These are phyloP conservation scores for Rhizophora mangle DNA, from an alignment of 345 rosid genomes.

Conservation along the genomic window DNA sequence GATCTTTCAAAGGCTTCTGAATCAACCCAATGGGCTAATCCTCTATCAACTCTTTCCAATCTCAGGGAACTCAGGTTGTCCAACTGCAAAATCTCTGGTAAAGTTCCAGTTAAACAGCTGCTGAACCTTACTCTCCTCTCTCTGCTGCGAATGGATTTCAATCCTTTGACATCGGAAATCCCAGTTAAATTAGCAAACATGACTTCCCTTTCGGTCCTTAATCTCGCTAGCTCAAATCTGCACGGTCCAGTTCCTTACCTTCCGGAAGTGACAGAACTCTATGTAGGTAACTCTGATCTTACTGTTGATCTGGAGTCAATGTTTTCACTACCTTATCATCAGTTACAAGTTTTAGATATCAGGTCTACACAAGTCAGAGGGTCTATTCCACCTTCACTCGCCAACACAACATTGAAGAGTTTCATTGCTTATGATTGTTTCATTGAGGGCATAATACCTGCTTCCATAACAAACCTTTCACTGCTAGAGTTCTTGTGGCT, in stretches of 20 bases:
- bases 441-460: conserved; percentile 20
- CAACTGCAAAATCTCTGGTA: conserved; percentile 16
- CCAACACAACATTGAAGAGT: conserved; percentile 10
- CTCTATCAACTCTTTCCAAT: conserved; percentile 19
- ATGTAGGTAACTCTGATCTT: conserved; percentile 3
- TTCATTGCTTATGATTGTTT: conserved; percentile 14
- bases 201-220: conserved; percentile 19
- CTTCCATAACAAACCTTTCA: conserved; percentile 19
- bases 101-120: conserved; percentile 10
- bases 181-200: conserved; percentile 22
- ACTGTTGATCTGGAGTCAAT: conserved; percentile 15
- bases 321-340: conserved; percentile 22
- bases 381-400: conserved; percentile 19
- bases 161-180: conserved; percentile 14
- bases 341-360: conserved; percentile 13
- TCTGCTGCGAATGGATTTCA: conserved; percentile 17
- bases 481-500: background rate
- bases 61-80: conserved; percentile 18
- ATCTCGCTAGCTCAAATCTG: conserved; percentile 11
- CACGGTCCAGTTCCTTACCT: conserved; percentile 22
- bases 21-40: conserved; percentile 17
- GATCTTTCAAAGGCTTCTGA: conserved; percentile 20
- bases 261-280: conserved; percentile 12
- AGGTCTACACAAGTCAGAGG: conserved; percentile 13
- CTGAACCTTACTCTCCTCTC: conserved; percentile 19